phyloP scores from a whole-genome alignment of 495 filamentous ascomycete species.

The Neurospora intermedia region DNA sequence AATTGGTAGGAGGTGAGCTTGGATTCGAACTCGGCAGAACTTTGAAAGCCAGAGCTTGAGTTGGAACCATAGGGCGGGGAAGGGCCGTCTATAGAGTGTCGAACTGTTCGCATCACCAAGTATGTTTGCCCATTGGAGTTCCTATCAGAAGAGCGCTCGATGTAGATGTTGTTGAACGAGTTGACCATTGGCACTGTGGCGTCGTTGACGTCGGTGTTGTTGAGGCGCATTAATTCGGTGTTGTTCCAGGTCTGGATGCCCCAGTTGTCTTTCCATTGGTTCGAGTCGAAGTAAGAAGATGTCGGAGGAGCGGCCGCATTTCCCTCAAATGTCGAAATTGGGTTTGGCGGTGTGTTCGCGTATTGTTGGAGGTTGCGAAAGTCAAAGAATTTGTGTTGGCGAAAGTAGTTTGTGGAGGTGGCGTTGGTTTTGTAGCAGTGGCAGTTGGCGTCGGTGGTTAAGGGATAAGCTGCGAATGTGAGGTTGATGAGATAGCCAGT shows the following conservation, averaged over 20 bases:
- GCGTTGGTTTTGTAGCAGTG: slow-evolving; percentile 39
- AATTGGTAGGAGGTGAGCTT: slow-evolving; percentile 43
- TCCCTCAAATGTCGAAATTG: slow-evolving; percentile 12
- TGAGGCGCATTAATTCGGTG: slow-evolving; percentile 11
- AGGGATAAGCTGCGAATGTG: slow-evolving; percentile 18
- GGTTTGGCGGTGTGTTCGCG: slow-evolving; percentile 10
- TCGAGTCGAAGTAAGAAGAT: slow-evolving; percentile 27
- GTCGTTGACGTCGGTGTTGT: slow-evolving; percentile 25
- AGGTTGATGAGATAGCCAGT: slow-evolving; percentile 2
- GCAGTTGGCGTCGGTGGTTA: slow-evolving; percentile 35
- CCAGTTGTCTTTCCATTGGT: slow-evolving; percentile 42
- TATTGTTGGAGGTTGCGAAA: slow-evolving; percentile 43
- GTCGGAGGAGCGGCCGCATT: slow-evolving; percentile 23
- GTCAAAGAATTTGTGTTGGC: slow-evolving; percentile 56
- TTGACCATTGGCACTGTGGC: slow-evolving; percentile 45
- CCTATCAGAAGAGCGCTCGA: slow-evolving; percentile 33
- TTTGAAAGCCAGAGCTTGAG: slow-evolving; percentile 34
- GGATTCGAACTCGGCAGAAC: slow-evolving; percentile 55
- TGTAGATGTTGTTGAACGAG: slow-evolving; percentile 54
- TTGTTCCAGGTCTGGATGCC: slow-evolving; percentile 50
- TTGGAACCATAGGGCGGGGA: background rate
- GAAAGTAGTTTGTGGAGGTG: slow-evolving; percentile 44
- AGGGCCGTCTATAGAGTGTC: slow-evolving; percentile 21
- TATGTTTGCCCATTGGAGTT: slow-evolving; percentile 33
- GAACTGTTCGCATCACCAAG: slow-evolving; percentile 52